Evolutionary conservation across 164 flowering plant genomes (phyloP).

Genomic region (Chimonanthus praecox): DNA sequence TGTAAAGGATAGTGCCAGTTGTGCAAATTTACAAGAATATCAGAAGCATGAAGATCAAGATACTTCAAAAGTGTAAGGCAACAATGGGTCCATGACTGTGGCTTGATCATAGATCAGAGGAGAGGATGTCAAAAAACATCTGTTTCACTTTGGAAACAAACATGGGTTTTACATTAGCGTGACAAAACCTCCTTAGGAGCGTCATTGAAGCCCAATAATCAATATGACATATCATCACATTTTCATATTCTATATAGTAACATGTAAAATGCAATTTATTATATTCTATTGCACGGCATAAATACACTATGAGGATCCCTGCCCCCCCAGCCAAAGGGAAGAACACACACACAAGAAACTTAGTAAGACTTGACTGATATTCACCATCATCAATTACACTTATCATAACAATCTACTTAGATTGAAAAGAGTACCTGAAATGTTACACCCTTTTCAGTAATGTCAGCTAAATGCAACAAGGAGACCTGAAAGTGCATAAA

Average conservation of each 20-base stretch:
- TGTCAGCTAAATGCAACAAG: constrained; percentile 88
- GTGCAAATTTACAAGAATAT: not conserved
- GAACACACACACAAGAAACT: not conserved
- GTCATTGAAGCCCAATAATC: not conserved
- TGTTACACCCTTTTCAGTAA: constrained; percentile 92
- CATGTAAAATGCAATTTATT: not conserved
- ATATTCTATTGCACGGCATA: not conserved
- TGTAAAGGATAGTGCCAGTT: no score
- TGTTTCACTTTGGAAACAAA: not conserved
- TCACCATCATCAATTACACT: not conserved
- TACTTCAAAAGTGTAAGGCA: no score
- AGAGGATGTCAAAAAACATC: not conserved
- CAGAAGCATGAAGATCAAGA: no score
- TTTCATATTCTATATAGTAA: no score
- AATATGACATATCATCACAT: not conserved
- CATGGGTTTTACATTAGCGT: not conserved
- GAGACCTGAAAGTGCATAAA: constrained; percentile 56
- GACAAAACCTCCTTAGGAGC: not conserved
- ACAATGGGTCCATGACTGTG: no score
- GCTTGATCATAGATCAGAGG: not conserved
- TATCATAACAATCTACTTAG: not conserved
- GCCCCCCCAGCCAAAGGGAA: not conserved
- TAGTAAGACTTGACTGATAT: not conserved
- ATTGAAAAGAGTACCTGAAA: constrained; percentile 64
- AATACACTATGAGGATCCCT: not conserved